Evolutionary conservation across 176 grass and related monocot species (phyloP), one percentile per base, ranked within the genome.

Genomic region (Bothriochloa decipiens): DNA sequence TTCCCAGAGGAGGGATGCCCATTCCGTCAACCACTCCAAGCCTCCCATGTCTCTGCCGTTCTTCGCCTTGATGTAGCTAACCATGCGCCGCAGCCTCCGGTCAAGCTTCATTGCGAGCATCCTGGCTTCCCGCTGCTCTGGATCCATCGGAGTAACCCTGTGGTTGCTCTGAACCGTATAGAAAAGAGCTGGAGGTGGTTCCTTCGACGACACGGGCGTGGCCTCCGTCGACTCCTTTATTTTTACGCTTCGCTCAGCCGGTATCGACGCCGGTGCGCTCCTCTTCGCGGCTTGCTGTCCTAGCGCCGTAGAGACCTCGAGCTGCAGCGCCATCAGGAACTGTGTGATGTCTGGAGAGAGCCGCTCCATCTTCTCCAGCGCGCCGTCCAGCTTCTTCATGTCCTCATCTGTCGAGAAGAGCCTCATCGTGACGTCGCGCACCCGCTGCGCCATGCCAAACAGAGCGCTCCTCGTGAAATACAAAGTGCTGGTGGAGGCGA

Each of bases 281-380:
- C 3, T n/a, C 57, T 4, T 3, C 0, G 55, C 18, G 20, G 0
- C 0, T 58, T 1, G 12, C 57, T 11, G 53, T 6, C 6, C 53
- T 9, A 20, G 65, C 26, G 1, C 3, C 33, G 16, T 3, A 7
- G 66, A 22, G 32, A 17, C 65, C 79, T 89, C 73, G 8, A 69
- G 23, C 46, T 70, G 58, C 40, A 75, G 76, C 60, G 84, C 32
- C 14, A 4, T 2, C 16, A 87, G 32, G 42, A 91, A 91, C n/a
- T 70, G 57, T 61, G 57, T 23, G 0, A 61, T 61, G 57, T 61
- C 57, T 1, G 22, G 57, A 61, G 57, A 23, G 8, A 58, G 2
- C 55, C 18, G 55, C 55, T 58, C 47, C 7, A 79, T 52, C 81
- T 25, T 77, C 6, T 74, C 66, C 53, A 89, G 2, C 0, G 81